These are phyloP conservation scores for Sporothrix brasiliensis DNA, from an alignment of 2,329 filamentous ascomycete species.

Conservation along the genomic window DNA sequence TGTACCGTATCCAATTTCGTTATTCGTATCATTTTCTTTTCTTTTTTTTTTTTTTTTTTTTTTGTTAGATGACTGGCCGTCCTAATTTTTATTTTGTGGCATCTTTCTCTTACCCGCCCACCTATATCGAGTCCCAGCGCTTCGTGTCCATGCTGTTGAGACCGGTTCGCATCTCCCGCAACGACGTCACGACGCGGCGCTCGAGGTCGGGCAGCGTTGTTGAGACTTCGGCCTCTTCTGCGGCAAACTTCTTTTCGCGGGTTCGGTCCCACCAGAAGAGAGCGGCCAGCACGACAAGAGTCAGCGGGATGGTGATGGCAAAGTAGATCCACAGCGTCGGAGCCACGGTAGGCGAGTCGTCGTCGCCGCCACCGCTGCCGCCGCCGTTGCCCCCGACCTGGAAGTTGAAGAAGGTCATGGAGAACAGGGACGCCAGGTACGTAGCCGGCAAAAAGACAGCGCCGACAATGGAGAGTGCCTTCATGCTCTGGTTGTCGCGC, in stretches of 20 bases:
- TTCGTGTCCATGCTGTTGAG: constrained; percentile 34
- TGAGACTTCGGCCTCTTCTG: constrained; percentile 57
- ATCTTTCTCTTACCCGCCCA: not conserved
- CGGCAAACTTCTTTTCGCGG: constrained; percentile 53
- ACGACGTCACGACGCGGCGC: constrained; percentile 58
- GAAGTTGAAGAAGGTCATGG: constrained; percentile 70
- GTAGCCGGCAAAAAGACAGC: constrained; percentile 66
- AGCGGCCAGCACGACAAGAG: constrained; percentile 55
- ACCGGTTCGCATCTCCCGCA: constrained; percentile 61
- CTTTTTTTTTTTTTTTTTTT: not conserved
- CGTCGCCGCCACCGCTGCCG: constrained; percentile 34
- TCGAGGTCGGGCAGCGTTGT: constrained; percentile 60
- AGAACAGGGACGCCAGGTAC: constrained; percentile 64
- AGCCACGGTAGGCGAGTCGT: constrained; percentile 51
- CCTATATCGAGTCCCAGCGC: constrained; percentile 33
- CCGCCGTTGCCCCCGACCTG: constrained; percentile 45
- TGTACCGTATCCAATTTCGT: constrained; percentile 9
- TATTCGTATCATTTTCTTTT: not conserved
- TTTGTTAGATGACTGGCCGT: not conserved
- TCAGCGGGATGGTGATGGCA: constrained; percentile 61
- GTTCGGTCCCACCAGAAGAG: constrained; percentile 59
- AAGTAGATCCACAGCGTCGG: constrained; percentile 65
- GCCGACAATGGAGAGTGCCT: constrained; percentile 65
- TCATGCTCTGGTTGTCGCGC: constrained; percentile 66
- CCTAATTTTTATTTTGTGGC: not conserved